Evolutionary conservation across 108 stramenopile species (phyloP), one percentile per base, ranked within the genome.

Genomic region (Bacterosira constricta): DNA sequence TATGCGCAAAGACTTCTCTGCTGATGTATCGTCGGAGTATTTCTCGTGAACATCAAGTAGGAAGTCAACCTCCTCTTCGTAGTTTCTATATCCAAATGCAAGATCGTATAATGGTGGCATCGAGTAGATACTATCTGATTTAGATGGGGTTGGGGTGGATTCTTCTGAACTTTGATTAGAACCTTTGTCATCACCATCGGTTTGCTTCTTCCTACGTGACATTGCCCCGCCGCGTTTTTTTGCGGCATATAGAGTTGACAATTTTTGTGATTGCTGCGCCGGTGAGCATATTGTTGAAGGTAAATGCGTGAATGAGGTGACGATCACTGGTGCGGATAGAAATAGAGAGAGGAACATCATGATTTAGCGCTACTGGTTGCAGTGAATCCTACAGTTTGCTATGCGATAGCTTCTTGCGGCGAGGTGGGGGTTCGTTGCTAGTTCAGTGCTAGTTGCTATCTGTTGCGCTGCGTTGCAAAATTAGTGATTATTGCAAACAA

Each of bases 31-130:
- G 12, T 62, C 32, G 18, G 71, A 41, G 52, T 81, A 73, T 20
- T 63, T 55, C 21, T 60, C 60, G 63, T 94, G 90, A 35, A 79
- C 71, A 54, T 77, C 56, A 18, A 90, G 20, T 34, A 94, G 63
- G 73, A 94, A 94, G 8, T 85, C 81, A 0, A 94, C 90, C 74
- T 94, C 93, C 18, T 90, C 84, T 53, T 85, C 86, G 61, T 79
- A 94, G 45, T 84, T 80, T 62, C 92, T 75, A 62, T 90, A 93
- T 15, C 89, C 89, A 82, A 93, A 90, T 9, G 92, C 92, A 38
- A 93, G 61, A 71, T 93, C 92, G 59, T 93, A 93, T 17, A 93
- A 53, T 3, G 89, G 78, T 9, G 92, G 92, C 65, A 80, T 46
- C 9, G 89, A 90, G 71, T 93, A 93, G 18, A 93, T 93, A 45